Conservation (phyloP, 768 basidiomycete genomes). For the Lentinula aciculospora region DNA sequence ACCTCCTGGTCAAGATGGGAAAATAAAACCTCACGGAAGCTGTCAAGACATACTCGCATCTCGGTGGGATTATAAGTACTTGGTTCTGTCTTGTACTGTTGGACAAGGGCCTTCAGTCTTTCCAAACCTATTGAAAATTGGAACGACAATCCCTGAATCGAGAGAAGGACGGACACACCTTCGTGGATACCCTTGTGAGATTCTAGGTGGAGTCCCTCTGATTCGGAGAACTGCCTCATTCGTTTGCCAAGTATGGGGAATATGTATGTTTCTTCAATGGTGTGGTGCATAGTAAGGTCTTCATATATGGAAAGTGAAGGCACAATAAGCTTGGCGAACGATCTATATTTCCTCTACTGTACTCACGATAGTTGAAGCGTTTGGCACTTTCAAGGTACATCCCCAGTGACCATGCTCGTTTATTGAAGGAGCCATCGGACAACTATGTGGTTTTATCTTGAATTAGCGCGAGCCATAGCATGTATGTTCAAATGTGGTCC, state of each 20-base stretch:
- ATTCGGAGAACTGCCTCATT: constrained; percentile 44
- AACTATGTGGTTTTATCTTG: constrained; percentile 26
- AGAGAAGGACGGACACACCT: constrained; percentile 21
- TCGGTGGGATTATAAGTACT: constrained; percentile 43
- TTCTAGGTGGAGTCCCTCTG: constrained; percentile 31
- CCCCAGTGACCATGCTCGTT: constrained; percentile 35
- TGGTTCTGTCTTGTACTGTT: constrained; percentile 37
- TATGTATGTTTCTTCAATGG: constrained; percentile 45
- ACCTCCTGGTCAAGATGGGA: constrained; percentile 52
- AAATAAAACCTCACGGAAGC: constrained; percentile 44
- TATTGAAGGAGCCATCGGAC: constrained; percentile 46
- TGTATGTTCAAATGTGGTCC: background rate
- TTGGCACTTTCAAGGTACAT: constrained; percentile 35
- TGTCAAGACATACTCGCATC: constrained; percentile 44
- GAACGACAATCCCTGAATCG: background rate
- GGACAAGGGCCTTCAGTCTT: constrained; percentile 30
- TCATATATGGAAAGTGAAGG: no score
- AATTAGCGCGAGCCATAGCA: background rate
- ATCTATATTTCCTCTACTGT: no score
- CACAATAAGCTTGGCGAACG: no score
- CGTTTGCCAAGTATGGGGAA: constrained; percentile 46
- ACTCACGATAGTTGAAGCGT: constrained; percentile 35
- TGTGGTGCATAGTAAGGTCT: constrained; percentile 54
- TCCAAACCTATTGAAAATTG: constrained; percentile 32
- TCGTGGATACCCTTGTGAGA: constrained; percentile 52